Conservation (phyloP, 345 rosid genomes). For the Pelargonium nanum region DNA sequence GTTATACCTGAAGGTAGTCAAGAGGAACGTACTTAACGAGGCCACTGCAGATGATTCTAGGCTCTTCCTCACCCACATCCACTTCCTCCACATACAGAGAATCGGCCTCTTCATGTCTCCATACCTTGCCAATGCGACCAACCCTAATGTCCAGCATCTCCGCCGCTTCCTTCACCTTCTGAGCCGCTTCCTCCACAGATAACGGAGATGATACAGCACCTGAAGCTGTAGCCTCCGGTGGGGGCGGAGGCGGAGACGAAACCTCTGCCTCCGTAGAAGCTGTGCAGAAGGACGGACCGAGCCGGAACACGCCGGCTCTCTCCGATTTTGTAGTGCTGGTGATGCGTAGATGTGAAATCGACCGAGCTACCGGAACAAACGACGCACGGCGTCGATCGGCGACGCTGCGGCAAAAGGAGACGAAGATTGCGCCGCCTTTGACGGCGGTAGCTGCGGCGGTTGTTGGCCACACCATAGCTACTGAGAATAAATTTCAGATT, state of each 20-base stretch:
- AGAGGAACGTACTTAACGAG: conserved; percentile 72
- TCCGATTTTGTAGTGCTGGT: background rate
- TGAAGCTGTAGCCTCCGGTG: background rate
- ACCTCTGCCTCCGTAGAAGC: background rate
- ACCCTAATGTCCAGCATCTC: conserved; percentile 76
- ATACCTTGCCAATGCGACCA: conserved; percentile 68
- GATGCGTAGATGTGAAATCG: background rate
- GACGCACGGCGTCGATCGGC: background rate
- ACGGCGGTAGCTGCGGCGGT: background rate
- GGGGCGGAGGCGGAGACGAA: background rate
- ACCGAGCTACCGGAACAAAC: background rate
- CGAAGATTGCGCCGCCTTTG: background rate
- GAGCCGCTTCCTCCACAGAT: background rate
- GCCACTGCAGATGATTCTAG: conserved; percentile 85
- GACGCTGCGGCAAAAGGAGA: background rate
- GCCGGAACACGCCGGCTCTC: background rate
- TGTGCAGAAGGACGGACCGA: background rate
- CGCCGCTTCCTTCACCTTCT: conserved; percentile 38
- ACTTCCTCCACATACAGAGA: conserved; percentile 89
- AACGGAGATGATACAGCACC: background rate
- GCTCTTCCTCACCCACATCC: conserved; percentile 70
- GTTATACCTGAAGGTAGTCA: conserved; percentile 46
- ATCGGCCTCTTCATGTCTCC: conserved; percentile 93
- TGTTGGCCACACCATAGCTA: background rate
- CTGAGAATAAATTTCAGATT: no score